Conservation (phyloP, 129 eudicot species). For the Flaveria bidentis region DNA sequence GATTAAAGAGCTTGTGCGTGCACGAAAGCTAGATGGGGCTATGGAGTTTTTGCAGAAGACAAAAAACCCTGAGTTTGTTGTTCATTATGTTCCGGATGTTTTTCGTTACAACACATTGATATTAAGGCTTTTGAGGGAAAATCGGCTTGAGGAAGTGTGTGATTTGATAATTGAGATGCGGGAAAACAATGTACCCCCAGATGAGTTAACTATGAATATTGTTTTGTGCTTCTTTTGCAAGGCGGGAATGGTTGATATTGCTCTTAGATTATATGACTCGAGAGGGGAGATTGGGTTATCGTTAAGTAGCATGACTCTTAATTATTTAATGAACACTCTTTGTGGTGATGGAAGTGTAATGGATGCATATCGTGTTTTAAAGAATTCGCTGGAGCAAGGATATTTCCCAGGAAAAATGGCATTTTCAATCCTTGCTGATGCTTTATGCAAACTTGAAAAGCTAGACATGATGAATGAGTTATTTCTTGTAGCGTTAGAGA, state of each 20-base stretch:
- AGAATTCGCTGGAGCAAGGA: constrained; percentile 61
- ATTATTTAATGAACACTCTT: constrained; percentile 65
- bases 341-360: constrained; percentile 62
- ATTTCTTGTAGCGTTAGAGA: constrained; percentile 52
- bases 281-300: constrained; percentile 69
- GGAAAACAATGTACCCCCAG: constrained; percentile 54
- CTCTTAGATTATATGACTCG: constrained; percentile 55
- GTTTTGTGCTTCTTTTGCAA: constrained; percentile 75
- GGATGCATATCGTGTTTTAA: constrained; percentile 67
- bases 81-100: constrained; percentile 64
- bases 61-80: constrained; percentile 27
- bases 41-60: constrained; percentile 56
- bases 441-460: constrained; percentile 69
- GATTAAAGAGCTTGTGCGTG: constrained; percentile 66
- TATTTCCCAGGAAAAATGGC: constrained; percentile 58
- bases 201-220: constrained; percentile 69
- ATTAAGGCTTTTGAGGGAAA: constrained; percentile 56
- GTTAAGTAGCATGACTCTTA: constrained; percentile 55
- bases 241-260: constrained; percentile 76
- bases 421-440: constrained; percentile 64
- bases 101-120: constrained; percentile 61
- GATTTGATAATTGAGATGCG: constrained; percentile 83
- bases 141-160: constrained; percentile 64
- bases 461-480: constrained; percentile 79
- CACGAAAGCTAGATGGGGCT: constrained; percentile 64